Conservation (phyloP, 1,284 basidiomycete species). For the Ceratobasidium sp. region DNA sequence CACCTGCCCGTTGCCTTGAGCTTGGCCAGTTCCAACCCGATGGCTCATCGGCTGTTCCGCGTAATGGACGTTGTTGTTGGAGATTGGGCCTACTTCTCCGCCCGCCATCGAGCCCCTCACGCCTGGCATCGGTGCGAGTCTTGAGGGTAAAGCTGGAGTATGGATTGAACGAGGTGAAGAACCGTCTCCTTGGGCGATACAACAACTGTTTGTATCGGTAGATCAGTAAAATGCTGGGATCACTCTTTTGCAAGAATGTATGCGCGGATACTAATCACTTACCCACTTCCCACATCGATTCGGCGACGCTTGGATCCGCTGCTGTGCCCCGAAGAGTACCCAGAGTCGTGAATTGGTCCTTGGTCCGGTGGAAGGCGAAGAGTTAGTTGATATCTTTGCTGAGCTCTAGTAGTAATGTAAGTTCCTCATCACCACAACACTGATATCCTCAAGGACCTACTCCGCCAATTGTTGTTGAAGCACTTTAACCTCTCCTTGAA, state of each 20-base stretch:
- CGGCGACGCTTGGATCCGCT: constrained; percentile 21
- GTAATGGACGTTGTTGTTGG: background rate
- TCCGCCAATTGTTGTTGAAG: constrained; percentile 25
- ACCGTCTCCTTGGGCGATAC: background rate
- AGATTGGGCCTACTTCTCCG: background rate
- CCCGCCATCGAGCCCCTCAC: background rate
- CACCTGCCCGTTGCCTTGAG: background rate
- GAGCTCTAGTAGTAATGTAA: background rate
- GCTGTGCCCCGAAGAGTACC: constrained; percentile 8
- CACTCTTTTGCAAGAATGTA: constrained; percentile 6
- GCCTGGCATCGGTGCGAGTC: background rate
- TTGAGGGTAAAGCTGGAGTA: background rate
- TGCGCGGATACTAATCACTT: constrained; percentile 10
- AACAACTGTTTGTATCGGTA: no score
- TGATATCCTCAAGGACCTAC: constrained; percentile 15
- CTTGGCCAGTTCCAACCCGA: background rate
- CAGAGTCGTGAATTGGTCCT: constrained; percentile 11
- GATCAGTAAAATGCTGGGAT: background rate
- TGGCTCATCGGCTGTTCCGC: background rate
- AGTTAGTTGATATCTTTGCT: background rate
- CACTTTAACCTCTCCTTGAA: constrained; percentile 51
- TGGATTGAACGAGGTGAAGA: constrained; percentile 26
- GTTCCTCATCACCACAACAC: background rate
- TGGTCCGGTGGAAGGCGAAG: background rate
- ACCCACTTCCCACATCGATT: constrained; percentile 4